Evolutionary conservation across 2,329 filamentous ascomycete species (phyloP).

Genomic region (Chaetomiaceae sp.): DNA sequence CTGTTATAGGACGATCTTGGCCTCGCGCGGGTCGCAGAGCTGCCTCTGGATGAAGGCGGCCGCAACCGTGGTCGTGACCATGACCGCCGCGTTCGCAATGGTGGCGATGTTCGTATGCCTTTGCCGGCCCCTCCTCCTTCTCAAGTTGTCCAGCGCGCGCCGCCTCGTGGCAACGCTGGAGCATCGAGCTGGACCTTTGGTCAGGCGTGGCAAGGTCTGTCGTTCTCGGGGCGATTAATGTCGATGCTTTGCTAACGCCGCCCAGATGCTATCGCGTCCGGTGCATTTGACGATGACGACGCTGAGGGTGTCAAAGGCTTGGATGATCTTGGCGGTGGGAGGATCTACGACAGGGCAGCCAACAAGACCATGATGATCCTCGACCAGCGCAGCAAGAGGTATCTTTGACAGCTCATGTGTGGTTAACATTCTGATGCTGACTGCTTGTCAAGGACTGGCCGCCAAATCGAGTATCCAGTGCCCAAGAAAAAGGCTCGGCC

Average conservation of each 20-base stretch:
- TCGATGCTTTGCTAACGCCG: neutral
- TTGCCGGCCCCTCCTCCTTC: neutral
- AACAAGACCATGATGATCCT: slow-evolving; percentile 5
- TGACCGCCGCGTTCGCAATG: neutral
- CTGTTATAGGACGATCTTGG: slow-evolving; percentile 31
- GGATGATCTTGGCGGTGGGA: slow-evolving; percentile 27
- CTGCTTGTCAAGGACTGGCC: neutral
- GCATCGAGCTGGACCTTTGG: neutral
- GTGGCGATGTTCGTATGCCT: neutral
- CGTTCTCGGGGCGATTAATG: neutral
- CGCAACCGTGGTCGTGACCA: neutral
- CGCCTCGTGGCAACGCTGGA: neutral
- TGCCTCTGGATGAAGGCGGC: slow-evolving; percentile 17
- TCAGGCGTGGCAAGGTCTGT: slow-evolving; percentile 11
- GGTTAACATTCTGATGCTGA: neutral
- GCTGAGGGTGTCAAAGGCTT: slow-evolving; percentile 27
- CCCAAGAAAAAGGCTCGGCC: neutral
- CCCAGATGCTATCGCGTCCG: slow-evolving; percentile 22
- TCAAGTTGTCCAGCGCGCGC: too few species aligned
- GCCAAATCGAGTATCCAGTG: neutral
- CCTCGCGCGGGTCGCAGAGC: slow-evolving; percentile 23
- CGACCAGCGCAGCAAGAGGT: slow-evolving; percentile 4
- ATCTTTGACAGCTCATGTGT: neutral
- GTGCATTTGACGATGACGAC: slow-evolving; percentile 31
- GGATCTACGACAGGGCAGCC: slow-evolving; percentile 23